Evolutionary conservation across 352 stramenopile genomes (phyloP).

Genomic region (Pythium utonaiense): DNA sequence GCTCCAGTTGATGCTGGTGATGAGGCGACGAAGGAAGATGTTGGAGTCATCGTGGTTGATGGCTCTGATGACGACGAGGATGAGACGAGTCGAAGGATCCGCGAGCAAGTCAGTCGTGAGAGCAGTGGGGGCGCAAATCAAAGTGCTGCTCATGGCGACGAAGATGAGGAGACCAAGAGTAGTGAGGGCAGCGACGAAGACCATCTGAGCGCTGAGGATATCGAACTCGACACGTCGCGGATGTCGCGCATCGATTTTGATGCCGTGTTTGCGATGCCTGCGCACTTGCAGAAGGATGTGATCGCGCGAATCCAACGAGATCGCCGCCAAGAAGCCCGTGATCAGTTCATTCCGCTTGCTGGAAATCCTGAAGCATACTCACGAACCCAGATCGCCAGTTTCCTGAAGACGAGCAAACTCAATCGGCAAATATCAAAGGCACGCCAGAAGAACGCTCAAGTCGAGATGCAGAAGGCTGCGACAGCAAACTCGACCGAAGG

Average conservation of each 20-base stretch:
- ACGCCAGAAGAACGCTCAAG: conserved; percentile 50
- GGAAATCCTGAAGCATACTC: conserved; percentile 94
- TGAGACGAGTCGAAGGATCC: conserved; percentile 1
- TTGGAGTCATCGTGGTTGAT: conserved; percentile 17
- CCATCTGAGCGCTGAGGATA: conserved; percentile 55
- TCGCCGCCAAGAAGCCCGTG: conserved; percentile 84
- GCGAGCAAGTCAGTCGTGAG: not conserved
- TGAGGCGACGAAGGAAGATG: conserved; percentile 9
- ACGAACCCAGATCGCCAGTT: conserved; percentile 93
- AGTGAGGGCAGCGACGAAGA: conserved; percentile 24
- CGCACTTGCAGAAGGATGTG: conserved; percentile 90
- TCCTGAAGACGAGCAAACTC: conserved; percentile 90
- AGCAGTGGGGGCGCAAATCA: not conserved
- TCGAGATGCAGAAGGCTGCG: conserved; percentile 40
- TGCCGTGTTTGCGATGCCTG: conserved; percentile 86
- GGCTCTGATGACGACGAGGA: conserved; percentile 24
- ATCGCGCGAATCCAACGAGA: conserved; percentile 88
- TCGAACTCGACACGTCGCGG: conserved; percentile 50
- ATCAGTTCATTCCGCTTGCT: conserved; percentile 95
- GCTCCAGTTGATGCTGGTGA: conserved; percentile 12
- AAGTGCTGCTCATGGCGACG: not conserved
- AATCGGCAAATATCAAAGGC: conserved; percentile 79
- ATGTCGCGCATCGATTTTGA: conserved; percentile 79
- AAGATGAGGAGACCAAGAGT: conserved; percentile 21
- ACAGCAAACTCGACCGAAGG: conserved; percentile 12